Base-by-base conservation (phyloP, 2,329 filamentous ascomycete species). In the Xylariomycetidae sp. region DNA sequence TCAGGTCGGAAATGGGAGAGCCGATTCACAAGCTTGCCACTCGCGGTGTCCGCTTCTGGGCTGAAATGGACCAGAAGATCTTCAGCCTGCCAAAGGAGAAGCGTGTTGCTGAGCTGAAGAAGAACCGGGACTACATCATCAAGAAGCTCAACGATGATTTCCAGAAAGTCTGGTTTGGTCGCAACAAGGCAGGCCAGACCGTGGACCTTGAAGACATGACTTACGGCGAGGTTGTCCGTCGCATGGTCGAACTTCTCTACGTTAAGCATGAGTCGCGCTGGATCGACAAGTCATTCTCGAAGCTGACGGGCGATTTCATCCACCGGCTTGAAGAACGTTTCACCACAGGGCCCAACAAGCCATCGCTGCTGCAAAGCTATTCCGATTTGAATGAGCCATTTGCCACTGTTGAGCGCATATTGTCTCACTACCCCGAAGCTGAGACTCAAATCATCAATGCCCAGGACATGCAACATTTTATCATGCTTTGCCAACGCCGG, bases 21-120 rank as follows among this genome's bases (percentile, higher is more conserved):
- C 94, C 92, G 5, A 98, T 98, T 42, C 92, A 98, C 72, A 98
- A 98, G 70, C 78, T 98, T 39, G 94, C 92, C 12, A 98, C 92
- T 30, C 85, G 94, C 38, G 92, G 92, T 75, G 89, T 98, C 30
- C 72, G 79, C 34, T 95, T 98, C 72, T 98, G 92, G 92, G 83
- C 88, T 31, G 94, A 98, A 67, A 95, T 98, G 88, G 92, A 98
- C 56, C 79, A 94, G 62, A 96, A 94, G 67, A 97, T 98, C 54
- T 98, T 98, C 71, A 85, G 80, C 56, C 70, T 98, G 30, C 89
- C 95, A 63, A 96, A 94, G 70, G 88, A 90, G 56, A 95, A 96
- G 72, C 82, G 88, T 26, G 71, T 95, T 15, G 74, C 84, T 2
- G 88, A 92, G 64, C 73, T 96, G 26, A 87, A 88, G 70, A 94